Conservation (phyloP, 2,329 filamentous ascomycete genomes). For the Fusarium domesticum region DNA sequence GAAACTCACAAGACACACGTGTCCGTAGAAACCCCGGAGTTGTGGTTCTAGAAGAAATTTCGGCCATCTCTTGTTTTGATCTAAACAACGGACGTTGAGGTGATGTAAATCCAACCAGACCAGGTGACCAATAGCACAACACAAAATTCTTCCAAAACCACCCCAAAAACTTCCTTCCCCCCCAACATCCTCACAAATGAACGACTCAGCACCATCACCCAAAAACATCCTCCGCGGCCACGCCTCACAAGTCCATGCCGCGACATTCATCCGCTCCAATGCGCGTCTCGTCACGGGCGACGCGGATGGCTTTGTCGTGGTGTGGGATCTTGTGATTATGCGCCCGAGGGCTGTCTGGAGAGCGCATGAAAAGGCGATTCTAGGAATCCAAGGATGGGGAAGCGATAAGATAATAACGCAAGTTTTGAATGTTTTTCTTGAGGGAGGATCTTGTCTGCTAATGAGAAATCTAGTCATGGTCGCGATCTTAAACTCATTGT, state of each 20-base stretch:
- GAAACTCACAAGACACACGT: too few relatives aligned
- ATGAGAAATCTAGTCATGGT: too few relatives aligned
- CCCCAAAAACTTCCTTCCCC: too few relatives aligned
- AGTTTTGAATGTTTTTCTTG: slow-evolving; percentile 29
- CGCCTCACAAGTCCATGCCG: slow-evolving; percentile 71
- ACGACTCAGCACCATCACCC: slow-evolving; percentile 37
- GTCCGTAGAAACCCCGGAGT: too few relatives aligned
- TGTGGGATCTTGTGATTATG: slow-evolving; percentile 83
- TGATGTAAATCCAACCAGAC: too few relatives aligned
- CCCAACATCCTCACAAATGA: slow-evolving; percentile 24
- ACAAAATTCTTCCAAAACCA: background rate
- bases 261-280: slow-evolving; percentile 71
- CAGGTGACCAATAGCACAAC: background rate
- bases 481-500: slow-evolving; percentile 83
- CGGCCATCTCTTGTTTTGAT: too few relatives aligned
- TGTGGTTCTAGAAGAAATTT: too few relatives aligned
- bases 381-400: slow-evolving; percentile 71
- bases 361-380: slow-evolving; percentile 73
- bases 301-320: slow-evolving; percentile 81
- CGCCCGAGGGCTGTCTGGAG: slow-evolving; percentile 81
- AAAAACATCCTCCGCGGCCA: slow-evolving; percentile 79
- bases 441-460: too few relatives aligned
- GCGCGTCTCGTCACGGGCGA: slow-evolving; percentile 80
- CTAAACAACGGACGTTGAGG: too few relatives aligned
- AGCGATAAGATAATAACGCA: slow-evolving; percentile 79